Conservation (phyloP, 1,284 basidiomycete genomes). For the Gomphus bonarii region DNA sequence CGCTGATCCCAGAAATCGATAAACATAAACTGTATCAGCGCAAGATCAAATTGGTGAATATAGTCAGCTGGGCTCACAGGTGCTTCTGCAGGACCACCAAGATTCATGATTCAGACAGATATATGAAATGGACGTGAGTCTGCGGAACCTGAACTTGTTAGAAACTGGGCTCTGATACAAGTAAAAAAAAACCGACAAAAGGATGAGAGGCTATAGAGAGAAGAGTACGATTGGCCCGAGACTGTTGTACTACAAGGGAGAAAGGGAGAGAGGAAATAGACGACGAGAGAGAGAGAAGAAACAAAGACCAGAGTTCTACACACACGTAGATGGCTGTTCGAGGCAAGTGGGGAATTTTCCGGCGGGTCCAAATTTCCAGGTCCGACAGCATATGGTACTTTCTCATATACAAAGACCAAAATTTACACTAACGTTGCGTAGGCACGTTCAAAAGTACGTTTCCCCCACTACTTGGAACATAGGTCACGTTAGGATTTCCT, state of each 20-base stretch:
- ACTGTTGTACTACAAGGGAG: slow-evolving; percentile 33
- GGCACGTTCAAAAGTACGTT: slow-evolving; percentile 81
- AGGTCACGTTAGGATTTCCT: slow-evolving; percentile 76
- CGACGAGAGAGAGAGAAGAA: slow-evolving; percentile 14
- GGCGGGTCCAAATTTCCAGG: slow-evolving; percentile 3
- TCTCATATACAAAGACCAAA: background rate
- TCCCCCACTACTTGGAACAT: slow-evolving; percentile 72
- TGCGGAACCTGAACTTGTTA: slow-evolving; percentile 1
- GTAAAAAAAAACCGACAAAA: slow-evolving; percentile 20
- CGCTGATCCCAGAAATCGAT: slow-evolving; percentile 10
- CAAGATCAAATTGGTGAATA: slow-evolving; percentile 6
- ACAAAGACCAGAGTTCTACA: slow-evolving; percentile 9
- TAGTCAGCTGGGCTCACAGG: slow-evolving; percentile 40
- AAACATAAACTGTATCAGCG: slow-evolving; percentile 7
- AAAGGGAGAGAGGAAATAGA: slow-evolving; percentile 24
- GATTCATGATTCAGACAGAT: slow-evolving; percentile 62
- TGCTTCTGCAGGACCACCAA: slow-evolving; percentile 59
- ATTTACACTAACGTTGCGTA: slow-evolving; percentile 24
- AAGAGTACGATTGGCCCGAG: slow-evolving; percentile 33
- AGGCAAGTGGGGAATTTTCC: slow-evolving; percentile 11
- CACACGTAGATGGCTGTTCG: slow-evolving; percentile 7
- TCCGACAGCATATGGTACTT: slow-evolving; percentile 1
- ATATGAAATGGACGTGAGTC: slow-evolving; percentile 8
- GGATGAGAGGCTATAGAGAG: slow-evolving; percentile 27
- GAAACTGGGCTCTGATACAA: background rate